Base-by-base conservation (phyloP, 345 rosid species). In the Citrus hindsii region DNA sequence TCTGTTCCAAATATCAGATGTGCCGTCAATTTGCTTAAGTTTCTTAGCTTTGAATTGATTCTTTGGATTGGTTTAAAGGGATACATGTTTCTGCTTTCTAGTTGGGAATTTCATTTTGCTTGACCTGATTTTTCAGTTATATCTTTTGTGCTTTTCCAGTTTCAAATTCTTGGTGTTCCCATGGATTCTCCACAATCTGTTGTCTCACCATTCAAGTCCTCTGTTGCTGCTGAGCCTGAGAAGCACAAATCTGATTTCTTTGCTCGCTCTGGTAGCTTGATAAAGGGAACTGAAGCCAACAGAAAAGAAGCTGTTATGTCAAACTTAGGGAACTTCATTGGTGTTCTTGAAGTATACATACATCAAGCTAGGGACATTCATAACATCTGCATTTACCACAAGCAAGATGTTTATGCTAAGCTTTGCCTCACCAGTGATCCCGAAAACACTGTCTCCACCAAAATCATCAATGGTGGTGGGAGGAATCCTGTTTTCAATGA, bases 141-240 rank as follows among this genome's bases (percentile, higher is more conserved):
- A 76, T 71, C 72, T 83, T 70, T 79, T 83, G 76, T 80, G 70
- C 71, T 79, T 74, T 72, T 63, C 24, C 84, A 88, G 92, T 85
- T 83, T 67, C 63, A 59, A 30, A 55, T 75, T 73, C 59, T 74
- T 24, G 74, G 76, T 53, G 37, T 59, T 27, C 12, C 63, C 62
- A 96, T 96, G 98, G 99, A 96, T 85, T 96, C 99, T 67, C 99
- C 98, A 30, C 98, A 92, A 69, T 94, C 98, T 71, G 95, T 94
- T 85, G 99, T 90, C 60, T 96, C 99, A 60, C 93, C 98, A 75
- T 89, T 92, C 87, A 91, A 85, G 87, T 79, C 62, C 88, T 77
- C 89, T 22, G 76, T 77, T 71, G 84, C 81, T 51, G 78, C 81
- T 32, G 97, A 91, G 75, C 77, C 88, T 56, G 94, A 88, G 84